Base-by-base conservation (phyloP, 768 basidiomycete species). In the Suillus variegatus region DNA sequence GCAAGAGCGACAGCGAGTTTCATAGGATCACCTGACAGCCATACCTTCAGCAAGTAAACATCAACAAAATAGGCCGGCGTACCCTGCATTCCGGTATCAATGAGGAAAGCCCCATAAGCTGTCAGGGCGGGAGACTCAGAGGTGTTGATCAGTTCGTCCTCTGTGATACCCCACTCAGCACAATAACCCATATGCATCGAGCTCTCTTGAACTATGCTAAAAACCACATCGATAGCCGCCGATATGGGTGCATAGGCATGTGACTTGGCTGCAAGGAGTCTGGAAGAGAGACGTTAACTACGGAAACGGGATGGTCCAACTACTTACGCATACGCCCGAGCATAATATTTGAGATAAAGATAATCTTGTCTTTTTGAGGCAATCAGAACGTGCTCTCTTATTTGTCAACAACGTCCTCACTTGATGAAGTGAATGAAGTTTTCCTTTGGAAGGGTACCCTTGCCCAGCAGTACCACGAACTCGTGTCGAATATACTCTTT, bases 101-200 rank as follows among this genome's bases (percentile, higher is more conserved):
- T 78, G 36, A 97, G 82, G 77, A 90, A 98, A 9, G 90, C 88
- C 0, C 94, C 93, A 71, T 98, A 98, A 0, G 94, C 94, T 3
- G 86, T 90, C 36, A 92, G 93, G 7, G 88, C 85, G 0, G 88
- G 70, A 0, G 88, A 85, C 73, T 96, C 94, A 4, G 83, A 80
- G 1, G 89, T 88, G 18, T 70, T 74, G 57, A 86, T 83, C 8
- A 95, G 79, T 49, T 91, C 88, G 4, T 84, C 82, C 12, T 80
- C 71, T 3, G 83, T 80, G 56, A 97, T 81, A 12, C 88, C 92
- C 72, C 91, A 97, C 14, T 82, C 72, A 6, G 82, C 82, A 75
- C 94, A 94, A 76, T 87, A 93, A 0, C 80, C 67, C 61, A 82
- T 85, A 73, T 97, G 95, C 72, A 88, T 93, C 18, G 77, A 72